Percentiles rank a stretch among this genome's conserved stretches.
phyloP scores from a whole-genome alignment of 1,284 basidiomycete species.

The Psilocybe mexicana region DNA sequence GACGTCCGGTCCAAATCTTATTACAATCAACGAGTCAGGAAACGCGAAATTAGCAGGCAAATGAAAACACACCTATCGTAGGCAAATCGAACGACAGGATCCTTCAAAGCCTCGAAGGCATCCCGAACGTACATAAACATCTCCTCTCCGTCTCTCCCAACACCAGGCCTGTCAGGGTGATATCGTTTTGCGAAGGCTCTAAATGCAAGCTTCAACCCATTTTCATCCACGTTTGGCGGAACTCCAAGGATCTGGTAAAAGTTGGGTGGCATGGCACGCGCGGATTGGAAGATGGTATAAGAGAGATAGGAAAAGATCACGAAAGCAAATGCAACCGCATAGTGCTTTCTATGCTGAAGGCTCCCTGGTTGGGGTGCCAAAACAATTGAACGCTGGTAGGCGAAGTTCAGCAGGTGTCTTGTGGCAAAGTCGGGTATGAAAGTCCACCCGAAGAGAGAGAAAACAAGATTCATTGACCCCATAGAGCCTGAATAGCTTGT shows the following conservation, averaged over 20 bases:
- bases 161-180: conserved; percentile 74
- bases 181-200: conserved; percentile 70
- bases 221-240: conserved; percentile 59
- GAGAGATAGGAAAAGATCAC: conserved; percentile 71
- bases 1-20: conserved; percentile 75
- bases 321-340: conserved; percentile 62
- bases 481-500: neutral
- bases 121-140: conserved; percentile 75
- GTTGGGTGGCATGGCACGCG: conserved; percentile 59
- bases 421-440: conserved; percentile 46
- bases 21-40: neutral
- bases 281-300: conserved; percentile 62
- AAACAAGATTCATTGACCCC: conserved; percentile 20
- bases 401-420: conserved; percentile 35
- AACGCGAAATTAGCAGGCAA: neutral
- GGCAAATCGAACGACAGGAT: conserved; percentile 80
- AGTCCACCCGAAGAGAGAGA: conserved; percentile 43
- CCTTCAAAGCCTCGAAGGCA: conserved; percentile 79
- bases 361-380: conserved; percentile 44
- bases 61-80: conserved; percentile 68
- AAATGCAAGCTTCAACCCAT: conserved; percentile 70
- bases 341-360: conserved; percentile 50
- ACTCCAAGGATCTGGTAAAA: conserved; percentile 79
- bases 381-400: conserved; percentile 37
- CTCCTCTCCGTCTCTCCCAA: conserved; percentile 61